A percentile compares a stretch with the other conserved stretches of the same genome.
These are phyloP conservation scores for Friedmanniomyces endolithicus DNA, from an alignment of 495 filamentous ascomycete species.

Conservation along the genomic window DNA sequence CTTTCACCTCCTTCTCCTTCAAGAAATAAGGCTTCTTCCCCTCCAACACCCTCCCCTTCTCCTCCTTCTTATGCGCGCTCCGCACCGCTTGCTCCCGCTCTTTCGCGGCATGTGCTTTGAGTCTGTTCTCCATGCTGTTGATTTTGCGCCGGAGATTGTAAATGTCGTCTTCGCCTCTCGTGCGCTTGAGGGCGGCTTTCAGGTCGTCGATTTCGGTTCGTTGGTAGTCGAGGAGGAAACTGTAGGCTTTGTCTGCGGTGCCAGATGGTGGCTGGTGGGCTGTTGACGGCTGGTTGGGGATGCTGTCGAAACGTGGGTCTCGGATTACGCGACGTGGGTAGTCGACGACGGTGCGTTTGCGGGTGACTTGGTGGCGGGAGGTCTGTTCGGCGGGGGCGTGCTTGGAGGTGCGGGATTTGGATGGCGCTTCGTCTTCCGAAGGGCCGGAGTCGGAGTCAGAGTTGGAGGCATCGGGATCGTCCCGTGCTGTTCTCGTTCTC, in stretches of 20 bases:
- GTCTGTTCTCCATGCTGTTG: conserved; percentile 42
- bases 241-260: conserved; percentile 68
- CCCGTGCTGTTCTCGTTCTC: neutral
- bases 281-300: conserved; percentile 32
- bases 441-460: conserved; percentile 30
- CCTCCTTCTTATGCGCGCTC: conserved; percentile 60
- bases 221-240: conserved; percentile 76
- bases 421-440: conserved; percentile 15
- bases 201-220: conserved; percentile 65
- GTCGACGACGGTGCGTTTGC: conserved; percentile 58
- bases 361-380: conserved; percentile 68
- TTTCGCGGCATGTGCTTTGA: conserved; percentile 54
- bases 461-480: conserved; percentile 24
- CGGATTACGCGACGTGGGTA: conserved; percentile 44
- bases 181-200: conserved; percentile 48
- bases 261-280: conserved; percentile 63
- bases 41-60: conserved; percentile 69
- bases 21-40: conserved; percentile 91
- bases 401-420: conserved; percentile 52
- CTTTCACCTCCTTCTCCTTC: conserved; percentile 84
- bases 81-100: conserved; percentile 54
- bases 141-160: conserved; percentile 53
- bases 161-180: conserved; percentile 48
- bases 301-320: conserved; percentile 78
- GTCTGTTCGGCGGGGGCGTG: conserved; percentile 75